phyloP scores from a whole-genome alignment of 345 rosid genomes.

The Citrus inodora region DNA sequence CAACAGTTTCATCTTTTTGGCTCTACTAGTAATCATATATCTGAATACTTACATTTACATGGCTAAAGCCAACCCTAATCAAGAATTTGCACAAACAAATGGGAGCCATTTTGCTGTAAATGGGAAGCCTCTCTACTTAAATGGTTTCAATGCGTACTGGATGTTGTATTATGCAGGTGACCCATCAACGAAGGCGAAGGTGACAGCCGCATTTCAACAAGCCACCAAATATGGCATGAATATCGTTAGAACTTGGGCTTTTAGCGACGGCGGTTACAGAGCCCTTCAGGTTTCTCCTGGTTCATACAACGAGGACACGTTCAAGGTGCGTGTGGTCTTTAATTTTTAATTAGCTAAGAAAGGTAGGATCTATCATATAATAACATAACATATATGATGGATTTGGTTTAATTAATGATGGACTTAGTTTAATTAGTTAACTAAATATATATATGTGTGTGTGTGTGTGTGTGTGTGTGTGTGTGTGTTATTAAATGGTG shows the following conservation, averaged over 20 bases:
- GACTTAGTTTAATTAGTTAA: no score
- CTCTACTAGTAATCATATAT: background rate
- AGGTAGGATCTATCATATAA: no score
- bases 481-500: no score
- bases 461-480: fast-evolving
- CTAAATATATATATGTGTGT: no score
- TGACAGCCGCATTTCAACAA: constrained; percentile 43
- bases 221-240: constrained; percentile 63
- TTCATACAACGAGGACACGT: constrained; percentile 47
- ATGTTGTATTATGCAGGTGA: constrained; percentile 62
- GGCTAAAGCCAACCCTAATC: background rate
- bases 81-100: constrained; percentile 30
- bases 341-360: no score
- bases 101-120: constrained; percentile 46
- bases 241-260: constrained; percentile 80
- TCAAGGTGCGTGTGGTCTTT: constrained; percentile 35
- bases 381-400: no score
- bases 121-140: constrained; percentile 44
- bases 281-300: constrained; percentile 80
- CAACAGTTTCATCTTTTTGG: background rate
- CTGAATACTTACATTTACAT: background rate
- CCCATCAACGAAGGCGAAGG: constrained; percentile 48
- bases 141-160: constrained; percentile 92
- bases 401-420: no score
- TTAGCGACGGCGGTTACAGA: constrained; percentile 53